Evolutionary conservation across 768 basidiomycete species (phyloP).

Genomic region (Leccinum obscurum): DNA sequence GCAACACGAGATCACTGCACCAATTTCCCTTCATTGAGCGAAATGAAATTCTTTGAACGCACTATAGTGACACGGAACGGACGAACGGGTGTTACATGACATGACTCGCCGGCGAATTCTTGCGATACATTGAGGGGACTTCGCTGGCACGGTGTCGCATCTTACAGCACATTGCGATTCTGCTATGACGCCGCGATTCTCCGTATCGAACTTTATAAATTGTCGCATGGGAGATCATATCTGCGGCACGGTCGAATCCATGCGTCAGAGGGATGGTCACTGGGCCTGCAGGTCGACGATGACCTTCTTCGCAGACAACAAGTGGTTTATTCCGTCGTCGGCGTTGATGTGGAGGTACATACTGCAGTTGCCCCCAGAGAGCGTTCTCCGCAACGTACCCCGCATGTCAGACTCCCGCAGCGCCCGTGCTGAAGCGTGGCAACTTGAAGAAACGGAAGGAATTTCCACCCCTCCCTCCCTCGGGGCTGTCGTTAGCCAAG

Average conservation of each 20-base stretch:
- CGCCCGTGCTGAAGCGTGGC: no score
- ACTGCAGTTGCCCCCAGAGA: no score
- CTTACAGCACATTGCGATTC: neutral
- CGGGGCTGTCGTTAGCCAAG: slow-evolving; percentile 39
- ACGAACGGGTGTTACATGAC: neutral
- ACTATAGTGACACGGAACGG: neutral
- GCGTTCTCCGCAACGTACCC: no score
- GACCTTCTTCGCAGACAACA: no score
- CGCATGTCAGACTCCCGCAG: no score
- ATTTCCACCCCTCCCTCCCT: slow-evolving; percentile 38
- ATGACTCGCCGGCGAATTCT: neutral
- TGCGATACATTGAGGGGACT: neutral
- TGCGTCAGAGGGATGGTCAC: neutral
- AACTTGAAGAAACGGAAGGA: slow-evolving; percentile 58
- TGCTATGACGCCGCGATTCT: neutral
- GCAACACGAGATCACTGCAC: neutral
- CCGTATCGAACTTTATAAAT: neutral
- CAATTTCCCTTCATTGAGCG: neutral
- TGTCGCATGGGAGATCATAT: neutral
- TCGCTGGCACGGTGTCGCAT: neutral
- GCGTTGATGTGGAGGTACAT: no score
- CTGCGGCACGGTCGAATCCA: neutral
- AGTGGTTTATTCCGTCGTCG: no score
- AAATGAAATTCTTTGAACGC: neutral
- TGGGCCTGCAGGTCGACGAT: no score